Percentiles rank a stretch among this genome's conserved stretches.
Evolutionary conservation across 2,329 filamentous ascomycete genomes (phyloP).

Genomic region (Pyrenophora seminiperda): DNA sequence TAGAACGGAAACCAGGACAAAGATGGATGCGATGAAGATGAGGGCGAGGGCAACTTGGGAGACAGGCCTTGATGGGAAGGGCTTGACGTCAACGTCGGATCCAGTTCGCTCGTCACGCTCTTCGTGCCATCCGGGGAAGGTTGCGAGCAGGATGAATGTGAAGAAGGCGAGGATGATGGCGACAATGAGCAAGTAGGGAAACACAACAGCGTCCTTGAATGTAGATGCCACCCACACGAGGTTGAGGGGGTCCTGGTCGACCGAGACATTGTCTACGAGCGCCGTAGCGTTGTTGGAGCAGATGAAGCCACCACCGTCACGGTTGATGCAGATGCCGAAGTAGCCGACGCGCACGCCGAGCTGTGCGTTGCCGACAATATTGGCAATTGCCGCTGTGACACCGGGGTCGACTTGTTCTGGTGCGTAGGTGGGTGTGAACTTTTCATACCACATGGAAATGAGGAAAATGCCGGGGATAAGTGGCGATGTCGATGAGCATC

Average conservation of each 20-base stretch:
- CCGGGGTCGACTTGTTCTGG: constrained; percentile 90
- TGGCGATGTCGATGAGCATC: constrained; percentile 95
- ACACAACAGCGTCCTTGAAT: constrained; percentile 98
- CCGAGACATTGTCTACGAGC: constrained; percentile 82
- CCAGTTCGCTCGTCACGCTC: constrained; percentile 76
- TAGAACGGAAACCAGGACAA: constrained; percentile 69
- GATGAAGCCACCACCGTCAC: constrained; percentile 86
- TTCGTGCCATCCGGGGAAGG: constrained; percentile 97
- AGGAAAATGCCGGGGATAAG: constrained; percentile 96
- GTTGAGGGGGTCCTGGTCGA: constrained; percentile 95
- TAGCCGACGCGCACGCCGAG: constrained; percentile 94
- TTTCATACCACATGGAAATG: constrained; percentile 94
- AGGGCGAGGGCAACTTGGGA: constrained; percentile 92
- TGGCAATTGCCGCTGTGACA: constrained; percentile 81
- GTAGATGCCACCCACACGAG: constrained; percentile 95
- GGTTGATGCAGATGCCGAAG: constrained; percentile 96
- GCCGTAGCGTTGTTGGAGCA: constrained; percentile 98
- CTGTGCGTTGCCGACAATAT: constrained; percentile 83
- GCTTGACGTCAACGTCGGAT: constrained; percentile 87
- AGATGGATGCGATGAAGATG: constrained; percentile 75
- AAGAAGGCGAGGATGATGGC: constrained; percentile 97
- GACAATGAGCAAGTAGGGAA: constrained; percentile 97
- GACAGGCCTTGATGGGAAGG: constrained; percentile 88
- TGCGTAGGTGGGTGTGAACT: constrained; percentile 79
- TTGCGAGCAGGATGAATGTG: constrained; percentile 91